These are phyloP conservation scores for Diaporthe ilicicola DNA, from an alignment of 2,329 filamentous ascomycete species.

Conservation along the genomic window DNA sequence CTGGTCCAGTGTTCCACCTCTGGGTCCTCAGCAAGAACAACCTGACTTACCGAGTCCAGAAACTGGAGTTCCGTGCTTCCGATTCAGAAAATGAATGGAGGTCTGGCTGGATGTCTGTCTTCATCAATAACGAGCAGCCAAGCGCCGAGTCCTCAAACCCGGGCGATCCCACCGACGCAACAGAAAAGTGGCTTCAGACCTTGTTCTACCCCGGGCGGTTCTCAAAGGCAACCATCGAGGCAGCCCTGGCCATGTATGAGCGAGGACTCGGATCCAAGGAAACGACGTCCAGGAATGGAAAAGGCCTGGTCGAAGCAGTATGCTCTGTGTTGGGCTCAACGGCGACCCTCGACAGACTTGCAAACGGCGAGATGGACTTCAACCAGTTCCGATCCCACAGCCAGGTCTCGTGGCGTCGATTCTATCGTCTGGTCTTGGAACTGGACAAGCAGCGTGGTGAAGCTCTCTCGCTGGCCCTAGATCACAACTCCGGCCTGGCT, in stretches of 20 bases:
- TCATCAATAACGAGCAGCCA: conserved; percentile 64
- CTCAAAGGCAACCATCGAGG: conserved; percentile 80
- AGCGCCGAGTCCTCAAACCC: conserved; percentile 66
- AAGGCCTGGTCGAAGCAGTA: conserved; percentile 78
- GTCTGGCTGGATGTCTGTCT: conserved; percentile 75
- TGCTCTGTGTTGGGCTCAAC: conserved; percentile 76
- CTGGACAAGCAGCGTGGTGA: conserved; percentile 88
- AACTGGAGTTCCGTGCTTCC: conserved; percentile 65
- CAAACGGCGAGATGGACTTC: conserved; percentile 75
- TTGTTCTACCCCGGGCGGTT: conserved; percentile 87
- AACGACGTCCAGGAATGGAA: conserved; percentile 52
- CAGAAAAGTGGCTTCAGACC: conserved; percentile 86
- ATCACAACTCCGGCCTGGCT: conserved; percentile 73
- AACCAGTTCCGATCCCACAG: conserved; percentile 77
- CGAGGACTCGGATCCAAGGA: conserved; percentile 62
- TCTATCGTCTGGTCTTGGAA: conserved; percentile 86
- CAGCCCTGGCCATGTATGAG: conserved; percentile 83
- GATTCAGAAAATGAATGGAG: conserved; percentile 66
- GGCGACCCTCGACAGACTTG: conserved; percentile 68
- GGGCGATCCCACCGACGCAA: conserved; percentile 73
- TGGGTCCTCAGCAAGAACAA: conserved; percentile 91
- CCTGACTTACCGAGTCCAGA: conserved; percentile 77
- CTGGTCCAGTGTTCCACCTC: conserved; percentile 65
- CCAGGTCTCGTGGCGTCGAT: conserved; percentile 87
- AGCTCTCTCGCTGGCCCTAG: conserved; percentile 79